Percentiles rank a stretch among this genome's conserved stretches.
Evolutionary conservation across 1,284 basidiomycete genomes (phyloP).

Genomic region (Sanghuangporus sanghuang): DNA sequence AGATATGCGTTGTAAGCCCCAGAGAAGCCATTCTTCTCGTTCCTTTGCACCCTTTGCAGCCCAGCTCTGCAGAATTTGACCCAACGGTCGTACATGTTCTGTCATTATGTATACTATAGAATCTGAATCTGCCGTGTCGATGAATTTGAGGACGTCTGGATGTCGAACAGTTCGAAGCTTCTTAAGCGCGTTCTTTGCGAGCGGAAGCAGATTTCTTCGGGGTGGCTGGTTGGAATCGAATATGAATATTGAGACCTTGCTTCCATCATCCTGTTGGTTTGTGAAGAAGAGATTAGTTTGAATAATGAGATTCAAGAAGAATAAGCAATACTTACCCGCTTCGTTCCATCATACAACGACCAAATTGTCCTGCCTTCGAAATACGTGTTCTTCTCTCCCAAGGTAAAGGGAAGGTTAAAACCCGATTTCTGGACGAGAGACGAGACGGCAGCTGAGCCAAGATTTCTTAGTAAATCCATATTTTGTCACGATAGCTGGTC

Average conservation of each 20-base stretch:
- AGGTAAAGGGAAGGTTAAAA: constrained; percentile 81
- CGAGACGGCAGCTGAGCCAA: constrained; percentile 85
- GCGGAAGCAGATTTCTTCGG: constrained; percentile 56
- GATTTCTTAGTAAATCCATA: constrained; percentile 78
- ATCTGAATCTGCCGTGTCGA: constrained; percentile 90
- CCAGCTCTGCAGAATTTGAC: constrained; percentile 61
- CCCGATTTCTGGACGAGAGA: constrained; percentile 88
- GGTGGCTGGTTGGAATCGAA: constrained; percentile 69
- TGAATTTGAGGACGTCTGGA: constrained; percentile 93
- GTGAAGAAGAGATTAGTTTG: not conserved
- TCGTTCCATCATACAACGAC: constrained; percentile 84
- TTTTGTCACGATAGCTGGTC: not conserved
- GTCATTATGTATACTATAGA: constrained; percentile 90
- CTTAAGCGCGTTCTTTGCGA: constrained; percentile 88
- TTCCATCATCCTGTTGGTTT: constrained; percentile 76
- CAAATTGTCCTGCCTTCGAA: constrained; percentile 72
- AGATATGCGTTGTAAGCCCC: constrained; percentile 90
- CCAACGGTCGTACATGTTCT: constrained; percentile 82
- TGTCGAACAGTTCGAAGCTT: constrained; percentile 91
- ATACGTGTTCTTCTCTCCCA: constrained; percentile 71
- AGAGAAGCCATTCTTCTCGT: constrained; percentile 85
- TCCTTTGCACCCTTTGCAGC: constrained; percentile 57
- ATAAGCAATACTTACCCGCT: constrained; percentile 53
- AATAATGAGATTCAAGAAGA: constrained; percentile 14
- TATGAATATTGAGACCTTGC: constrained; percentile 82